phyloP scores from a whole-genome alignment of 2,329 filamentous ascomycete species.

The Talaromyces pinophilus region DNA sequence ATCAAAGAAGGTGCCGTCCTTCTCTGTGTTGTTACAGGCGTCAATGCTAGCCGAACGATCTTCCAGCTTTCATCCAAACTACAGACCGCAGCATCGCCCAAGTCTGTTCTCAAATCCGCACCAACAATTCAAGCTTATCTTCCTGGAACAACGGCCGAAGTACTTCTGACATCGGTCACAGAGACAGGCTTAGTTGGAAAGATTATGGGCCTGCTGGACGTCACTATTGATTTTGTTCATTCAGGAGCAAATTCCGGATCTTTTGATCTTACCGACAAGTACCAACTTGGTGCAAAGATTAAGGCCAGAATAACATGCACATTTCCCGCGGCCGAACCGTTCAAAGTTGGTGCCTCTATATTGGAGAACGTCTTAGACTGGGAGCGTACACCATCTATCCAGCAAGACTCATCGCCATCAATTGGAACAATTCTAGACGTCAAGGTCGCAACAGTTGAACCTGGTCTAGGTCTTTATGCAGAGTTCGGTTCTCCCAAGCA shows the following conservation, averaged over 20 bases:
- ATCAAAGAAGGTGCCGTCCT: constrained; percentile 83
- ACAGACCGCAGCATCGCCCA: constrained; percentile 67
- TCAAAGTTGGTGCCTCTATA: constrained; percentile 84
- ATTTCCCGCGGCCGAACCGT: constrained; percentile 74
- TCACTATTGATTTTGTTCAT: constrained; percentile 87
- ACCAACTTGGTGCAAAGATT: constrained; percentile 79
- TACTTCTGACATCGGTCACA: constrained; percentile 76
- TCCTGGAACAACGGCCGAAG: constrained; percentile 85
- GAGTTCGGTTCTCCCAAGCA: constrained; percentile 65
- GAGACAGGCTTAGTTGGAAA: constrained; percentile 80
- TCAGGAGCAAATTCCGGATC: constrained; percentile 73
- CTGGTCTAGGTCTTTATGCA: constrained; percentile 78
- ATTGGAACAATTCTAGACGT: constrained; percentile 73
- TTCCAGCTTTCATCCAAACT: constrained; percentile 79
- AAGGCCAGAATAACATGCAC: constrained; percentile 86
- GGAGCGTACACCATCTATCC: constrained; percentile 53
- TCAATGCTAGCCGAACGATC: constrained; percentile 76
- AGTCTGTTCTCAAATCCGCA: constrained; percentile 69
- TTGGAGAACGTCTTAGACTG: constrained; percentile 71
- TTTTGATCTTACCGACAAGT: constrained; percentile 71
- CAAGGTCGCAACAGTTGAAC: constrained; percentile 76
- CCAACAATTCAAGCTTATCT: constrained; percentile 88
- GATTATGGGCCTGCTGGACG: constrained; percentile 86
- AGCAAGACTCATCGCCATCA: constrained; percentile 44
- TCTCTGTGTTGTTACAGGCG: constrained; percentile 75